Evolutionary conservation across 192 early-diverging fungal genomes (phyloP).

Genomic region (Endogone sp.): DNA sequence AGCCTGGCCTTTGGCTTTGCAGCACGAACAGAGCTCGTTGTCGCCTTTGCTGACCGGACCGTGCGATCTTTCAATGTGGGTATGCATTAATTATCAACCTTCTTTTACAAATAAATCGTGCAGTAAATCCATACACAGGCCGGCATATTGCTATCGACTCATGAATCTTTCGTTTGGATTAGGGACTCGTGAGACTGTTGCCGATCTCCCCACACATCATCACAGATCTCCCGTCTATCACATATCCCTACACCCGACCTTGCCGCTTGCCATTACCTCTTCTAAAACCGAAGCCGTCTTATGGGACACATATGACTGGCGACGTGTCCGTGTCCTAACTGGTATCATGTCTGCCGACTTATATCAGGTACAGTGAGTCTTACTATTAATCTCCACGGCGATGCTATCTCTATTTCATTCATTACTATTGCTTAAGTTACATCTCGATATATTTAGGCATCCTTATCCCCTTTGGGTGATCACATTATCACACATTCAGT

Average conservation of each 20-base stretch:
- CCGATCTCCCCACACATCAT: slow-evolving; percentile 1
- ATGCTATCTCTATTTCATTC: no score
- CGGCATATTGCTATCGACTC: no score
- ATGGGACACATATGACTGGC: slow-evolving; percentile 14
- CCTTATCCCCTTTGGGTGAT: slow-evolving; percentile 3
- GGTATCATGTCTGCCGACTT: neutral
- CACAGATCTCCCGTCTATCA: slow-evolving; percentile 10
- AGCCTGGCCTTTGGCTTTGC: slow-evolving; percentile 6
- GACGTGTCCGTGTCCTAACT: slow-evolving; percentile 5
- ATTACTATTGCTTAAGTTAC: no score
- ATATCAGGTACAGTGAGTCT: slow-evolving; percentile 7
- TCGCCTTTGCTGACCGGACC: slow-evolving; percentile 16
- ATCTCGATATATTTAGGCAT: slow-evolving; percentile 2
- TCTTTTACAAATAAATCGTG: neutral
- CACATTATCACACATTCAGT: slow-evolving; percentile 13
- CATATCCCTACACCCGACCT: slow-evolving; percentile 12
- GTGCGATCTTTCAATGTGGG: slow-evolving; percentile 15
- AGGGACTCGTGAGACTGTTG: slow-evolving; percentile 13
- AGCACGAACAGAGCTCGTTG: slow-evolving; percentile 5
- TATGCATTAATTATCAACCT: neutral
- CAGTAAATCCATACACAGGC: neutral
- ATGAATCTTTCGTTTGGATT: slow-evolving; percentile 1
- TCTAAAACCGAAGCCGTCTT: slow-evolving; percentile 12
- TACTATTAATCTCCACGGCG: no score
- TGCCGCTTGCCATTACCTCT: slow-evolving; percentile 5